These are phyloP conservation scores for Wallemia hederae DNA, from an alignment of 1,284 basidiomycete species.

Conservation along the genomic window DNA sequence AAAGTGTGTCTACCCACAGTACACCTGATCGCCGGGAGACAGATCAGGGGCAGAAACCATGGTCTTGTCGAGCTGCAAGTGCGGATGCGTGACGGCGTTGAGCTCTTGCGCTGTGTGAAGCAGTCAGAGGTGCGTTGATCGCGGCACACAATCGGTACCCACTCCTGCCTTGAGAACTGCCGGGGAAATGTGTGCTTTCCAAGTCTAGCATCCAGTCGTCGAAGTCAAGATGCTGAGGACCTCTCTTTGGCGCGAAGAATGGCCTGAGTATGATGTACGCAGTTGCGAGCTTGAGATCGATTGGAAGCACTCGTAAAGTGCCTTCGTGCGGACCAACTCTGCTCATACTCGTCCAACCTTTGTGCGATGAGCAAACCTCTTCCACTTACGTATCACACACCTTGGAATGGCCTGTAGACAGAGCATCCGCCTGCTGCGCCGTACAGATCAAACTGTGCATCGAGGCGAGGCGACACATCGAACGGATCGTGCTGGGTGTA, in stretches of 20 bases:
- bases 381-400: too few species aligned
- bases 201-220: constrained; percentile 35
- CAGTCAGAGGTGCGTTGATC: constrained; percentile 8
- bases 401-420: constrained; percentile 48
- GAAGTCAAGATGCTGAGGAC: constrained; percentile 19
- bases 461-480: constrained; percentile 23
- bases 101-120: constrained; percentile 35
- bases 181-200: constrained; percentile 30
- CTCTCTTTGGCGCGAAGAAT: constrained; percentile 27
- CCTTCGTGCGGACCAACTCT: constrained; percentile 34
- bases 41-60: constrained; percentile 49
- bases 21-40: constrained; percentile 43
- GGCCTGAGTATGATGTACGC: constrained; percentile 46
- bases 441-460: constrained; percentile 30
- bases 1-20: constrained; percentile 20
- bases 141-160: neutral
- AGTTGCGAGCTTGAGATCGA: constrained; percentile 32
- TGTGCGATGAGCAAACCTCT: neutral
- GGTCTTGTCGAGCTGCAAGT: constrained; percentile 29
- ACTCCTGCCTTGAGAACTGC: constrained; percentile 10
- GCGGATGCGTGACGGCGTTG: constrained; percentile 33
- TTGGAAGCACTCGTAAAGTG: constrained; percentile 46
- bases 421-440: constrained; percentile 32
- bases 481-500: constrained; percentile 34
- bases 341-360: constrained; percentile 31